Evolutionary conservation across 768 basidiomycete genomes (phyloP).

Genomic region (Austroboletus eburneus): DNA sequence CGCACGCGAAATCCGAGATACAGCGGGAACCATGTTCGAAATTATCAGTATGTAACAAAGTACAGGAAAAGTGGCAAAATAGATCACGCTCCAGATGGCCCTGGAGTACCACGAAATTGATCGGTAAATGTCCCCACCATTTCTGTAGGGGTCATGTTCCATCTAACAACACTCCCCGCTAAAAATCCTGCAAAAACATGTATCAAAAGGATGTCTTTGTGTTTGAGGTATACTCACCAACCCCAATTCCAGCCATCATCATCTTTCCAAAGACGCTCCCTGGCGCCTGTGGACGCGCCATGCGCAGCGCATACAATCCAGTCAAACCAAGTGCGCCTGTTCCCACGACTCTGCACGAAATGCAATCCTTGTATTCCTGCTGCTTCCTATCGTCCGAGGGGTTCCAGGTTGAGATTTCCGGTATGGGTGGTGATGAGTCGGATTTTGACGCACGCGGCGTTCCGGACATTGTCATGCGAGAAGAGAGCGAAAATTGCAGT

Average conservation of each 20-base stretch:
- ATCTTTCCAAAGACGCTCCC: conserved; percentile 59
- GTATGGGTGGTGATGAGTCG: background rate
- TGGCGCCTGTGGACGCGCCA: conserved; percentile 58
- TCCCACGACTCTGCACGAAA: conserved; percentile 69
- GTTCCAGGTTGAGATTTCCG: background rate
- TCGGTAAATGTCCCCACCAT: conserved; percentile 15
- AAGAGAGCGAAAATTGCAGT: no score
- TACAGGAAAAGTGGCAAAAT: background rate
- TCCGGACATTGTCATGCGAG: conserved; percentile 13
- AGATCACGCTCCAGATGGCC: conserved; percentile 4
- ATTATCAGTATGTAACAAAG: conserved; percentile 6
- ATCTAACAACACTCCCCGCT: conserved; percentile 28
- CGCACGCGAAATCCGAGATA: background rate
- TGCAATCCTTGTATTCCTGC: conserved; percentile 45
- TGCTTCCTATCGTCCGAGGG: conserved; percentile 7
- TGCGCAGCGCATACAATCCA: conserved; percentile 64
- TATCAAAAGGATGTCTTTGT: no score
- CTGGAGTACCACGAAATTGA: conserved; percentile 8
- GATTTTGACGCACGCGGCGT: conserved; percentile 13
- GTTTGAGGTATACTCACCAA: no score
- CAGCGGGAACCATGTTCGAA: background rate
- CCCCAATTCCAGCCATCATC: conserved; percentile 57
- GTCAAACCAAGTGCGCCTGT: conserved; percentile 57
- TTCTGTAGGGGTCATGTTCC: conserved; percentile 27
- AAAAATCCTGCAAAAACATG: conserved; percentile 20